Base-by-base conservation (phyloP, 768 basidiomycete genomes). In the Kwoniella heveanensis region DNA sequence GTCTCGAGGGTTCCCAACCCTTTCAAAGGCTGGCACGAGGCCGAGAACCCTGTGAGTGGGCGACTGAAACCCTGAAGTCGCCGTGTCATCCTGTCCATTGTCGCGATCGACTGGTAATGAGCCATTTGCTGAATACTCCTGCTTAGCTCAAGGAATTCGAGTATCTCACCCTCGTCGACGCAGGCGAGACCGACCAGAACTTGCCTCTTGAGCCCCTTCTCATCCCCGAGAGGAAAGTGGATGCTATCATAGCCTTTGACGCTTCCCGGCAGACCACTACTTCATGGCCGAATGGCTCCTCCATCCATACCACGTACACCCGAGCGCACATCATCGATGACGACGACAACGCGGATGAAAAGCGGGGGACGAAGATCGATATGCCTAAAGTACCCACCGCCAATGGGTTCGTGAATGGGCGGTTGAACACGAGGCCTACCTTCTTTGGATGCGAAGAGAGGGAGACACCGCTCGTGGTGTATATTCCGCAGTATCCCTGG, bases 221-320 rank as follows among this genome's bases (percentile, higher is more conserved):
- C 57, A 86, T 90, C 26, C 87, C 85, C 52, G 83, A 85, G 0
- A 84, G 92, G 49, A 83, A 75, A 0, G 69, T 92, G 46, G 91
- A 93, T 71, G 85, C 88, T 4, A 85, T 93, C 67, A 82, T 93
- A 17, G 88, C 88, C 0, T 80, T 90, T 21, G 91, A 93, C 72
- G 84, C 84, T 24, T 79, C 78, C 0, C 80, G 77, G 47, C 81
- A 83, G 62, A 81, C 82, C 6, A 71, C 70, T 4, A 77, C 76
- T 51, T 82, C 79, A 60, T 93, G 87, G 85, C 87, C 87, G 61
- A 88, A 91, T 73, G 89, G 88, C 0, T 84, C 85, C 1, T 79
- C 84, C 1, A 82, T 85, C 17, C 67, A 86, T 17, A 71, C 70
- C 30, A 76, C 76, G 0, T 77, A 57, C 59, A 51, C 62, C 24